A percentile compares a stretch with the other conserved stretches of the same genome.
Evolutionary conservation across 1,139 yeast genomes (phyloP).

Genomic region (Diutina catenulata): DNA sequence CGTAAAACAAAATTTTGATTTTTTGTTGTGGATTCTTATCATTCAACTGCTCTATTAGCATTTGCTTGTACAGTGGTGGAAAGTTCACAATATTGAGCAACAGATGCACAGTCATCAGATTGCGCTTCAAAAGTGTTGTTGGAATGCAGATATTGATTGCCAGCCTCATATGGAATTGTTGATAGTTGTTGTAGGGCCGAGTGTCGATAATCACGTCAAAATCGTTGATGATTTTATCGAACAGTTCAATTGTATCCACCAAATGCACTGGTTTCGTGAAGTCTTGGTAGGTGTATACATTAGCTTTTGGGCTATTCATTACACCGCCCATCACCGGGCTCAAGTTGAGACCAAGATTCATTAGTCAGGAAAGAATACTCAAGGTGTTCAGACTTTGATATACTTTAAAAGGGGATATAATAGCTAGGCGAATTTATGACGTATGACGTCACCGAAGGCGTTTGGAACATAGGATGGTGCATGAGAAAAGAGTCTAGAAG

Average conservation of each 20-base stretch:
- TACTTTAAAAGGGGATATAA: too few relatives aligned
- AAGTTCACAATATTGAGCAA: background rate
- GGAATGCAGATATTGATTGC: constrained; percentile 4
- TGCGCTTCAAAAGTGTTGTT: background rate
- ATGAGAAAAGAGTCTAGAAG: too few relatives aligned
- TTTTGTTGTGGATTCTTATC: background rate
- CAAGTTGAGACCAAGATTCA: too few relatives aligned
- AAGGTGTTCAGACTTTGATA: too few relatives aligned
- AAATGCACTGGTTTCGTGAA: background rate
- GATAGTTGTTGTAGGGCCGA: constrained; percentile 2
- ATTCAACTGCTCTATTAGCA: background rate
- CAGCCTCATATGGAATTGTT: background rate
- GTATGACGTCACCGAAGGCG: too few relatives aligned
- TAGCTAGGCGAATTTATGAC: too few relatives aligned
- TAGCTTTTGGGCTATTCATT: too few relatives aligned
- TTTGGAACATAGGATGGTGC: too few relatives aligned
- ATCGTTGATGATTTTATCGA: background rate
- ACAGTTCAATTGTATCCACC: too few relatives aligned
- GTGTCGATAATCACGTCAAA: background rate
- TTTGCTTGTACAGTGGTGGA: background rate
- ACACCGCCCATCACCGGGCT: too few relatives aligned
- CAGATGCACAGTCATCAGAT: constrained; percentile 2
- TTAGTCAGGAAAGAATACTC: too few relatives aligned
- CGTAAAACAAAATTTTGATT: constrained; percentile 1
- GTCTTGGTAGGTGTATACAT: too few relatives aligned